Percentiles rank a stretch among this genome's conserved stretches.
Evolutionary conservation across 2,329 filamentous ascomycete genomes (phyloP).

Genomic region (Phaeoacremonium minimum): DNA sequence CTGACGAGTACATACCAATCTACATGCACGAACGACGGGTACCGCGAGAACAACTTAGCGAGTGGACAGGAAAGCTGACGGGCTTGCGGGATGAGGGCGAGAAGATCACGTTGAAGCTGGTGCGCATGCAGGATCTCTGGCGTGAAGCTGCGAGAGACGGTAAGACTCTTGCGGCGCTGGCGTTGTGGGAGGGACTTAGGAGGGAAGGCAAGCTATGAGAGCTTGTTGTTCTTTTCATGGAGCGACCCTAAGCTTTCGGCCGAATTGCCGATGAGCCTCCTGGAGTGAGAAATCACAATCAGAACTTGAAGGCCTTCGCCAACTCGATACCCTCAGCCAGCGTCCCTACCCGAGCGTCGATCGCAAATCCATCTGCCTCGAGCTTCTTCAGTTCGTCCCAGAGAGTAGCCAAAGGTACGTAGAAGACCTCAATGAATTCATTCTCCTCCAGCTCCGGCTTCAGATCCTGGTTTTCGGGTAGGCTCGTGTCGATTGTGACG

Average conservation of each 20-base stretch:
- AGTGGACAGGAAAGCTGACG: slow-evolving; percentile 55
- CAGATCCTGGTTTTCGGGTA: slow-evolving; percentile 65
- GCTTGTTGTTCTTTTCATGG: not conserved
- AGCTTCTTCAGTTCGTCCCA: slow-evolving; percentile 64
- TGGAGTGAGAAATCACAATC: not conserved
- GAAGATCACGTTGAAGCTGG: slow-evolving; percentile 57
- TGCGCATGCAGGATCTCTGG: slow-evolving; percentile 54
- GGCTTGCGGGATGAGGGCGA: slow-evolving; percentile 55
- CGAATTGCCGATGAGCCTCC: not conserved
- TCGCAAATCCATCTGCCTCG: slow-evolving; percentile 68
- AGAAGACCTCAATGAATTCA: slow-evolving; percentile 80
- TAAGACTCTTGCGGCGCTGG: slow-evolving; percentile 55
- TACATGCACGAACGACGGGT: slow-evolving; percentile 53
- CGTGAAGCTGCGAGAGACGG: slow-evolving; percentile 51
- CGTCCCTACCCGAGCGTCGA: slow-evolving; percentile 74
- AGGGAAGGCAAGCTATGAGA: slow-evolving; percentile 37
- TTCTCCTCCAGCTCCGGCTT: slow-evolving; percentile 70
- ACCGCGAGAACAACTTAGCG: slow-evolving; percentile 39
- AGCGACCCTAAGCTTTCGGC: not conserved
- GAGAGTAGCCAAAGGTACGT: slow-evolving; percentile 57
- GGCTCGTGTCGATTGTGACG: slow-evolving; percentile 64
- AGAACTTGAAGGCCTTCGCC: slow-evolving; percentile 52
- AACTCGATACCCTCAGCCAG: slow-evolving; percentile 75
- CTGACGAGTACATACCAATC: slow-evolving; percentile 56
- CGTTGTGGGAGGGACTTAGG: slow-evolving; percentile 53